phyloP scores from a whole-genome alignment of 306 rosid genomes.

The Castanea mollissima region DNA sequence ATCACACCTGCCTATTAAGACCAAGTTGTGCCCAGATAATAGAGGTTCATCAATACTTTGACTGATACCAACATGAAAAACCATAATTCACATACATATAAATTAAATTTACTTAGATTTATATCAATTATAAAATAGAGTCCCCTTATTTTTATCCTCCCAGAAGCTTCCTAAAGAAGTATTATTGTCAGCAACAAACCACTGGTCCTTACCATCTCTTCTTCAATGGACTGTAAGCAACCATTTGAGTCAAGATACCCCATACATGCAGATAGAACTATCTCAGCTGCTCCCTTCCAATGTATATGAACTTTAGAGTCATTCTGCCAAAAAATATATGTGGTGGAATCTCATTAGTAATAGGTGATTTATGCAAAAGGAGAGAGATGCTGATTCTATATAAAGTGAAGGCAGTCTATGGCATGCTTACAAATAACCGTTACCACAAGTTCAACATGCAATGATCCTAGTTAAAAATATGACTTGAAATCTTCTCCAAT shows the following conservation, averaged over 20 bases:
- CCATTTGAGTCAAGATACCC: conserved; percentile 72
- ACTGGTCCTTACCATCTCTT: conserved; percentile 58
- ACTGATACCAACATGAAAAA: conserved; percentile 20
- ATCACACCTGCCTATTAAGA: not conserved
- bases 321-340: conserved; percentile 44
- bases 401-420: conserved; percentile 12
- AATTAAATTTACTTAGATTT: conserved; percentile 2
- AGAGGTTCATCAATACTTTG: conserved; percentile 11
- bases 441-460: not conserved
- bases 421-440: not conserved
- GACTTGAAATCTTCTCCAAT: not conserved
- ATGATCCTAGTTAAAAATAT: not conserved
- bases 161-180: conserved; percentile 18
- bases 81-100: conserved; percentile 1
- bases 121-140: conserved; percentile 16
- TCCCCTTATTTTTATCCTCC: conserved; percentile 19
- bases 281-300: conserved; percentile 99
- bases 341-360: conserved; percentile 8
- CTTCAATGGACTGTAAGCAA: conserved; percentile 47
- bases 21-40: not conserved
- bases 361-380: conserved; percentile 7
- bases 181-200: conserved; percentile 3
- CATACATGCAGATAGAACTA: conserved; percentile 66
- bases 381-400: not conserved
- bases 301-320: conserved; percentile 73